A percentile compares a stretch with the other conserved stretches of the same genome.
These are phyloP conservation scores for Blechomonas ayalai DNA, from an alignment of 208 protist species.

Conservation along the genomic window DNA sequence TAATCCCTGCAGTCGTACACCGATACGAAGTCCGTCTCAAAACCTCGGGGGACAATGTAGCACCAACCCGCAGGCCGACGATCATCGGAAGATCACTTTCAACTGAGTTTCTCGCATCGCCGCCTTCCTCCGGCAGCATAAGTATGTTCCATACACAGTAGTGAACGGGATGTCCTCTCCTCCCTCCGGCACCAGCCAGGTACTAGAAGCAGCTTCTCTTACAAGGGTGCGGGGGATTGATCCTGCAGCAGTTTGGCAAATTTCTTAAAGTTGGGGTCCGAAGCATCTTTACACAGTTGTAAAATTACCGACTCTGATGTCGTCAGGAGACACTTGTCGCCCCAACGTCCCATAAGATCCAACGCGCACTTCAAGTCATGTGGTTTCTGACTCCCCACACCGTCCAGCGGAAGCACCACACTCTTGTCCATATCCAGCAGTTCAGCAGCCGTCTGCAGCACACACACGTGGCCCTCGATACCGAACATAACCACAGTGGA, in stretches of 20 bases:
- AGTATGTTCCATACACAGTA: no score
- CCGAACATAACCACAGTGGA: slow-evolving; percentile 71
- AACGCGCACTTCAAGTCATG: slow-evolving; percentile 52
- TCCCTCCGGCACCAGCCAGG: no score
- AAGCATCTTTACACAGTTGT: slow-evolving; percentile 57
- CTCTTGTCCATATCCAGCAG: slow-evolving; percentile 66
- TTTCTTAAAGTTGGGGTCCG: slow-evolving; percentile 65
- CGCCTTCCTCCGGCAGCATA: no score
- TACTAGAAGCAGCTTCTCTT: no score
- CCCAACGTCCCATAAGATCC: slow-evolving; percentile 55
- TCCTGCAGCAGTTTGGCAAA: slow-evolving; percentile 45
- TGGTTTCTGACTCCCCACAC: slow-evolving; percentile 59
- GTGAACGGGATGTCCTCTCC: no score
- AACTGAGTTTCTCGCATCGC: no score
- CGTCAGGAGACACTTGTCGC: slow-evolving; percentile 38
- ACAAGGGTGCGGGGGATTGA: slow-evolving; percentile 11
- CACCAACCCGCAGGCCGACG: no score
- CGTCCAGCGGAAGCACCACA: slow-evolving; percentile 58
- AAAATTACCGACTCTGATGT: slow-evolving; percentile 70
- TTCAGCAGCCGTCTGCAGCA: slow-evolving; percentile 66
- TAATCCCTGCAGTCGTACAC: no score
- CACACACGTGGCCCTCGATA: slow-evolving; percentile 77
- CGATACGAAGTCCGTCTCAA: no score
- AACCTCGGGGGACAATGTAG: no score
- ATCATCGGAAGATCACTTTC: no score